Evolutionary conservation across 805 yeast species (phyloP).

Genomic region (Saturnispora hagleri): DNA sequence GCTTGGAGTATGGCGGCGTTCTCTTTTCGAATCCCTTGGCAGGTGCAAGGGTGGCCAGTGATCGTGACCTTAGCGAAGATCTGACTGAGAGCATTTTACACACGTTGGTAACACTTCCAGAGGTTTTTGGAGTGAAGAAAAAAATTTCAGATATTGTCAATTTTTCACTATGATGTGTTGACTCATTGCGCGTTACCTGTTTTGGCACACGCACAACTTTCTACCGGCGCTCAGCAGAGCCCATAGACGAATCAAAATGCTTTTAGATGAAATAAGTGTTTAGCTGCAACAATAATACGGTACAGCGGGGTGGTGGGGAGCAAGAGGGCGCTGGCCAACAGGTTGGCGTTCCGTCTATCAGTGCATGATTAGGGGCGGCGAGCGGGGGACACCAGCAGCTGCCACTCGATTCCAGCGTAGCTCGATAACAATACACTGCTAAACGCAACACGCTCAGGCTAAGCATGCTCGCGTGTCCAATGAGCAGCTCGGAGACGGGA

Average conservation of each 20-base stretch:
- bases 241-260: neutral
- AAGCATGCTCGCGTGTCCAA: too few relatives aligned
- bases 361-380: too few relatives aligned
- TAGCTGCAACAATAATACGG: too few relatives aligned
- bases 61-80: neutral
- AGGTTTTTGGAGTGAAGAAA: neutral
- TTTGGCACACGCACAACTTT: slow-evolving; percentile 2
- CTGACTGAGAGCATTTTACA: neutral
- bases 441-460: too few relatives aligned
- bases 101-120: neutral
- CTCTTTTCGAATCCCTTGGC: slow-evolving; percentile 59
- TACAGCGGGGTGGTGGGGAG: too few relatives aligned
- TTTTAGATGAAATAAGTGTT: neutral
- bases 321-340: too few relatives aligned
- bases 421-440: too few relatives aligned
- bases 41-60: slow-evolving; percentile 15
- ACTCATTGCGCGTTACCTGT: neutral
- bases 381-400: too few relatives aligned
- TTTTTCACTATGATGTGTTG: neutral
- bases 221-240: neutral
- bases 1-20: slow-evolving; percentile 81
- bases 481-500: too few relatives aligned
- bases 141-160: neutral
- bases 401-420: too few relatives aligned
- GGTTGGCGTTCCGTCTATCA: too few relatives aligned